Evolutionary conservation across 208 protist genomes (phyloP).

Genomic region (Trypanosoma theileri): DNA sequence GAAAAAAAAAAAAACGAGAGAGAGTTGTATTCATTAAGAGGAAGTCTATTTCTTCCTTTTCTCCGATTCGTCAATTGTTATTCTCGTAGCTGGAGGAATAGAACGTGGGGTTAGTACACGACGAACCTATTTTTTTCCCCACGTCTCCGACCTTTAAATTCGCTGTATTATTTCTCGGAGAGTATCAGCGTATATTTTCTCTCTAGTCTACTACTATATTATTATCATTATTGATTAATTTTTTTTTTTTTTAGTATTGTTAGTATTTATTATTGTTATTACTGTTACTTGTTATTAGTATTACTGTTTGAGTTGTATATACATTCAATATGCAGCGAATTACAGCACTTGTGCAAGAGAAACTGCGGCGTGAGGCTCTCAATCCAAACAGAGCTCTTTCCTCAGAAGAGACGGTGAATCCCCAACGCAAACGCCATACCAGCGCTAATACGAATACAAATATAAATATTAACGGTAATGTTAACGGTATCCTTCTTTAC

Average conservation of each 20-base stretch:
- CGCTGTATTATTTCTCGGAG: too few species aligned
- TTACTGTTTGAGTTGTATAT: conserved; percentile 1
- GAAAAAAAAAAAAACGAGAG: too few species aligned
- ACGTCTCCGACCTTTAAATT: too few species aligned
- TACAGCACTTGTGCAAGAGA: conserved; percentile 31
- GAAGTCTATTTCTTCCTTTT: too few species aligned
- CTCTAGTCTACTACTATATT: too few species aligned
- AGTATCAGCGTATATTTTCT: too few species aligned
- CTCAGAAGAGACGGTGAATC: background rate
- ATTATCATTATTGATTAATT: background rate
- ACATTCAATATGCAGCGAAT: conserved; percentile 42
- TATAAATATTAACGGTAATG: background rate
- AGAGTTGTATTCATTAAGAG: too few species aligned
- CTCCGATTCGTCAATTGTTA: too few species aligned
- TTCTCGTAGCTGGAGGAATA: too few species aligned
- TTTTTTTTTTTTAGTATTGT: background rate
- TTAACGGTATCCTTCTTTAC: too few species aligned
- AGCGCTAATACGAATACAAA: background rate
- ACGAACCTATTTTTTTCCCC: too few species aligned
- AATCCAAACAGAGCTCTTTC: background rate
- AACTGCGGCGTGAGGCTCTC: conserved; percentile 40
- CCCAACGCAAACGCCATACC: background rate
- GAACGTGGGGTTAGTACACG: too few species aligned
- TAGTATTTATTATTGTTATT: background rate
- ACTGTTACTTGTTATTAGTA: background rate